A percentile compares a stretch with the other conserved stretches of the same genome.
These are phyloP conservation scores for Talaromyces pinophilus DNA, from an alignment of 2,329 filamentous ascomycete genomes.

Conservation along the genomic window DNA sequence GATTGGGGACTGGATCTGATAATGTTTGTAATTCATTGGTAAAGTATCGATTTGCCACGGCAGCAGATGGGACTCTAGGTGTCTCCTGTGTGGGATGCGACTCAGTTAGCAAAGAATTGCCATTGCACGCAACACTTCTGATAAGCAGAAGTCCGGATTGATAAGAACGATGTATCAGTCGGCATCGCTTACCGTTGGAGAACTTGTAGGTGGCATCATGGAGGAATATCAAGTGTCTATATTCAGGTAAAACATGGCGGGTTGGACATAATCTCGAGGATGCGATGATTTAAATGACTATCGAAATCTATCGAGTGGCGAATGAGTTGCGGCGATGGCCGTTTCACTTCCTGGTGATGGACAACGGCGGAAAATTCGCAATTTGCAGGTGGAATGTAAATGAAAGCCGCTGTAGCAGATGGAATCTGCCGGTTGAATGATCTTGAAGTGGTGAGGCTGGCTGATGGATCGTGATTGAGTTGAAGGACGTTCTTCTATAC, in stretches of 20 bases:
- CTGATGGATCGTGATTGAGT: background rate
- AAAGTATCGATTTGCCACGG: constrained; percentile 43
- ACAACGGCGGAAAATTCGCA: background rate
- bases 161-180: background rate
- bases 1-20: constrained; percentile 53
- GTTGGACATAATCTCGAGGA: constrained; percentile 8
- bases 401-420: background rate
- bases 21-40: constrained; percentile 49
- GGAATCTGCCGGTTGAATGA: background rate
- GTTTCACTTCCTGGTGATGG: background rate
- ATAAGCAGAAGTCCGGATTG: background rate
- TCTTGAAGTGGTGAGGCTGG: background rate
- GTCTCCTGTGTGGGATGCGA: constrained; percentile 30
- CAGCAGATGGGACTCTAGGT: constrained; percentile 30
- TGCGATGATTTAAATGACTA: background rate
- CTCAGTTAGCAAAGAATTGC: constrained; percentile 24
- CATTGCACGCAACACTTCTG: constrained; percentile 4
- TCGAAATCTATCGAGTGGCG: constrained; percentile 6
- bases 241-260: constrained; percentile 21
- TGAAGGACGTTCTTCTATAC: background rate
- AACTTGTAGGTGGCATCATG: constrained; percentile 48
- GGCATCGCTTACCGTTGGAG: constrained; percentile 42
- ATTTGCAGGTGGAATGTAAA: background rate
- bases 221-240: constrained; percentile 11
- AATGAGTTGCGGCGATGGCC: background rate